Evolutionary conservation across 2,329 filamentous ascomycete genomes (phyloP).

Genomic region (Fusarium sp.): DNA sequence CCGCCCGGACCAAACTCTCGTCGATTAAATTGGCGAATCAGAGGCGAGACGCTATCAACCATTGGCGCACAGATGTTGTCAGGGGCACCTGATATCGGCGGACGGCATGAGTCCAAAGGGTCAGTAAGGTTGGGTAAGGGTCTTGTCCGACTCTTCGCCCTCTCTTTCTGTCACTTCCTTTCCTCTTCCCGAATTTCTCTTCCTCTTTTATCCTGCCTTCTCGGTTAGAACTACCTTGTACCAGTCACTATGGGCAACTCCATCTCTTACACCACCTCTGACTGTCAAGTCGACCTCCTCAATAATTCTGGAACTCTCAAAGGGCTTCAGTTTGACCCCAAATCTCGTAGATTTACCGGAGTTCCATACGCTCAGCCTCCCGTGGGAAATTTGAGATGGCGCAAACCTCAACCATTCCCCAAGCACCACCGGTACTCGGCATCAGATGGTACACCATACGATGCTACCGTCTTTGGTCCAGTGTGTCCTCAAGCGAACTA

Average conservation of each 20-base stretch:
- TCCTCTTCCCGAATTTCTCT: too few species aligned
- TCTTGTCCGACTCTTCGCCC: background rate
- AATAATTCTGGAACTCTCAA: slow-evolving; percentile 29
- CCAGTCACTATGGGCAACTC: slow-evolving; percentile 17
- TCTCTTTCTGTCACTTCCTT: too few species aligned
- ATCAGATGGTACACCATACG: slow-evolving; percentile 44
- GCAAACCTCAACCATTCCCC: slow-evolving; percentile 50
- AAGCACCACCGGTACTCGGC: slow-evolving; percentile 43
- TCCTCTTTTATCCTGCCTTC: too few species aligned
- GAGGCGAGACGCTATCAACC: background rate
- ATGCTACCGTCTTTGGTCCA: slow-evolving; percentile 50
- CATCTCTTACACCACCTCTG: slow-evolving; percentile 17
- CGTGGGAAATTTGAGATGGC: slow-evolving; percentile 50
- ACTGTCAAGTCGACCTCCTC: slow-evolving; percentile 12
- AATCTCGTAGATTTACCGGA: slow-evolving; percentile 49
- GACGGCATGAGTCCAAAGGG: background rate
- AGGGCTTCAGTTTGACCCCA: slow-evolving; percentile 51
- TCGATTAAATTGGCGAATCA: slow-evolving; percentile 29
- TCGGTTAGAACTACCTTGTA: too few species aligned
- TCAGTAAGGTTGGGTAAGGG: background rate
- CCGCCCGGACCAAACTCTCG: background rate
- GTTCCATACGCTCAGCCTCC: slow-evolving; percentile 56
- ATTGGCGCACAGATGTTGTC: background rate
- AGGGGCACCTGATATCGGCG: background rate
- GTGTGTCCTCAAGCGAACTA: slow-evolving; percentile 54